Percentiles rank a stretch among this genome's conserved stretches.
Conservation (phyloP, 2,329 filamentous ascomycete genomes). For the Trichoderma lentiforme region DNA sequence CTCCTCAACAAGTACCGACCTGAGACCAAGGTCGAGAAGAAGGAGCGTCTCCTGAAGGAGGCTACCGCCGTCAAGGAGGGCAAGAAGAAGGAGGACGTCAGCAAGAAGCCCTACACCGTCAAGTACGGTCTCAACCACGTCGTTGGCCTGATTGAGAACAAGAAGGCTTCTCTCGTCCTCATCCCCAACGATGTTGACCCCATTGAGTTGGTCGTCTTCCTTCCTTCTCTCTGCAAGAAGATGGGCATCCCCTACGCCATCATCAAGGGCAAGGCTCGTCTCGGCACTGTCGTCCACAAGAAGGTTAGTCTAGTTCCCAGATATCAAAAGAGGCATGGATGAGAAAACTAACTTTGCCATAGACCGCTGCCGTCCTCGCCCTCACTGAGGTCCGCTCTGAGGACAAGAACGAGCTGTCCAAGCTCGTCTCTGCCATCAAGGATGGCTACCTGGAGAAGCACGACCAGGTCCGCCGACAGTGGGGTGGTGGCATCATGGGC, state of each 20-base stretch:
- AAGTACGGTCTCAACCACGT: conserved; percentile 99
- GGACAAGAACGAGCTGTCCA: conserved; percentile 97
- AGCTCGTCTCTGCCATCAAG: conserved; percentile 95
- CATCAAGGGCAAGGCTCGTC: conserved; percentile 98
- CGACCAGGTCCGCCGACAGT: conserved; percentile 86
- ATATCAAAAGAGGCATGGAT: background rate
- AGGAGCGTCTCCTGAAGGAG: conserved; percentile 98
- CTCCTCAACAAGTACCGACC: conserved; percentile 99
- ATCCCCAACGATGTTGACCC: conserved; percentile 99
- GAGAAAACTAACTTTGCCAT: background rate
- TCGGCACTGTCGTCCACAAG: conserved; percentile 99
- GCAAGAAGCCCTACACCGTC: conserved; percentile 99
- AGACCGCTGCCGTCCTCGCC: conserved; percentile 95
- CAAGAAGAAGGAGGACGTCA: conserved; percentile 99
- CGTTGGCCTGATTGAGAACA: conserved; percentile 95
- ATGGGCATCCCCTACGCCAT: conserved; percentile 99
- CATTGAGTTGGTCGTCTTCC: conserved; percentile 98
- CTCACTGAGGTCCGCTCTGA: conserved; percentile 95
- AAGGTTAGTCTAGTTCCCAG: conserved; percentile 60
- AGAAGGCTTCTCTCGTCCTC: conserved; percentile 97
- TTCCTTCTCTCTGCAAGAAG: conserved; percentile 98
- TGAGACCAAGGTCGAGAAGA: conserved; percentile 99
- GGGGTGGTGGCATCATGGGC: conserved; percentile 99
- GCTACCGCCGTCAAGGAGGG: conserved; percentile 96
- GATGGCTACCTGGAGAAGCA: conserved; percentile 96